phyloP scores from a whole-genome alignment of 2,329 filamentous ascomycete species.

The Aspergillus aculeatus region DNA sequence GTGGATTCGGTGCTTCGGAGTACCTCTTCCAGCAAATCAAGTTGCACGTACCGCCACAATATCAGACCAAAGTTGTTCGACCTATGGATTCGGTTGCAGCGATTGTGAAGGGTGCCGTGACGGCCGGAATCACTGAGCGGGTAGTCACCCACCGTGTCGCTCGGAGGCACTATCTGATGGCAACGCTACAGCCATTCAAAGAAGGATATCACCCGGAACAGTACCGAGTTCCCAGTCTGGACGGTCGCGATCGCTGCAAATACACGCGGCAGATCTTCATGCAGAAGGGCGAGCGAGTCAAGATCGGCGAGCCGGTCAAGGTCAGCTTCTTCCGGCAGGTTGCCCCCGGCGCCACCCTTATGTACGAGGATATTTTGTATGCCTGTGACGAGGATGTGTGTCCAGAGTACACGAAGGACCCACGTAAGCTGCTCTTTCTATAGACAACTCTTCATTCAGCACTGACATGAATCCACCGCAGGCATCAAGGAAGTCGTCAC shows the following conservation, averaged over 20 bases:
- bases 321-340: conserved; percentile 98
- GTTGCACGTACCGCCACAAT: conserved; percentile 94
- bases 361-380: conserved; percentile 99
- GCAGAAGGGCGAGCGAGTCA: conserved; percentile 96
- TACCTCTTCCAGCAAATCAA: conserved; percentile 99
- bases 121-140: conserved; percentile 93
- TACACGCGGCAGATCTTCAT: conserved; percentile 98
- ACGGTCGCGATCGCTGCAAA: conserved; percentile 97
- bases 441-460: not conserved
- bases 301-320: conserved; percentile 98
- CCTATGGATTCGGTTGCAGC: conserved; percentile 99
- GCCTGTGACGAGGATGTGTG: conserved; percentile 98
- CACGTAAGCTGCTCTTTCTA: conserved; percentile 66
- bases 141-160: conserved; percentile 96
- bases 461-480: conserved; percentile 39
- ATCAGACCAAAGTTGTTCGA: conserved; percentile 95
- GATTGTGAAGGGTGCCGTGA: conserved; percentile 97
- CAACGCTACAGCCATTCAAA: conserved; percentile 96
- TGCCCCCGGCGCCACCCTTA: conserved; percentile 91
- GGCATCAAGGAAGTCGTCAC: conserved; percentile 99
- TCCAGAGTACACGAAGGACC: conserved; percentile 98
- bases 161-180: conserved; percentile 98
- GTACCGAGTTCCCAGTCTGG: conserved; percentile 92
- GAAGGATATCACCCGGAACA: conserved; percentile 98
- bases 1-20: conserved; percentile 96